These are phyloP conservation scores for Fagopyrum esculentum DNA, from an alignment of 148 eudicot species.

Conservation along the genomic window DNA sequence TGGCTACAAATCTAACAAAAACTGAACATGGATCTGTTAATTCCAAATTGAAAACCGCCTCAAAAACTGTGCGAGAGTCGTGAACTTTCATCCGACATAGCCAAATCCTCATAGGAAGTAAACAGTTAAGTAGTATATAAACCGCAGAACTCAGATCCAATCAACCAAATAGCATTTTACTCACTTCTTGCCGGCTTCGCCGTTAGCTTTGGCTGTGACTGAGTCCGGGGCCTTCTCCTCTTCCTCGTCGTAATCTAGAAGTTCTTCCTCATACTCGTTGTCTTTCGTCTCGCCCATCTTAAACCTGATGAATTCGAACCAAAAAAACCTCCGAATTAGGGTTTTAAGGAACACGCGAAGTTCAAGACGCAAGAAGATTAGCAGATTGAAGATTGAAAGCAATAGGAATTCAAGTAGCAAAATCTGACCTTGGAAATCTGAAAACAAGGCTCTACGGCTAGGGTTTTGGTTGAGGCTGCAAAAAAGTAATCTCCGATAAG, in stretches of 20 bases:
- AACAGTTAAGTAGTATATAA: background rate
- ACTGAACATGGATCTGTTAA: background rate
- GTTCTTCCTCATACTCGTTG: conserved; percentile 55
- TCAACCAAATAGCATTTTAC: background rate
- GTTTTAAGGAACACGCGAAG: background rate
- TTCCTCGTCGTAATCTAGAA: conserved; percentile 55
- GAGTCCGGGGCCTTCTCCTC: conserved; percentile 50
- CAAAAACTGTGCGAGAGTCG: background rate
- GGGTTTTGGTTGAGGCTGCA: conserved; percentile 11
- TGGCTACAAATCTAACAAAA: background rate
- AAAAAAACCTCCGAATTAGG: conserved; percentile 4
- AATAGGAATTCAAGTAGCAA: background rate
- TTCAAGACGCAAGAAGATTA: background rate
- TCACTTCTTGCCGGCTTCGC: conserved; percentile 46
- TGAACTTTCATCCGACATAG: background rate
- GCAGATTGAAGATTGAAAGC: background rate
- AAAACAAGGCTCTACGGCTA: background rate
- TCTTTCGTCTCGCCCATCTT: conserved; percentile 45
- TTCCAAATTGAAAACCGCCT: background rate
- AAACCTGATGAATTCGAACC: background rate
- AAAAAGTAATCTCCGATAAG: conserved; percentile 3
- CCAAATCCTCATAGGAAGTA: background rate
- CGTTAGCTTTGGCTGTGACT: conserved; percentile 33
- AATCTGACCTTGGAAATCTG: background rate
- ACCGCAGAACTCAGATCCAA: conserved; percentile 2